phyloP scores from a whole-genome alignment of 148 eudicot genomes.

The Chenopodium berlandieri region DNA sequence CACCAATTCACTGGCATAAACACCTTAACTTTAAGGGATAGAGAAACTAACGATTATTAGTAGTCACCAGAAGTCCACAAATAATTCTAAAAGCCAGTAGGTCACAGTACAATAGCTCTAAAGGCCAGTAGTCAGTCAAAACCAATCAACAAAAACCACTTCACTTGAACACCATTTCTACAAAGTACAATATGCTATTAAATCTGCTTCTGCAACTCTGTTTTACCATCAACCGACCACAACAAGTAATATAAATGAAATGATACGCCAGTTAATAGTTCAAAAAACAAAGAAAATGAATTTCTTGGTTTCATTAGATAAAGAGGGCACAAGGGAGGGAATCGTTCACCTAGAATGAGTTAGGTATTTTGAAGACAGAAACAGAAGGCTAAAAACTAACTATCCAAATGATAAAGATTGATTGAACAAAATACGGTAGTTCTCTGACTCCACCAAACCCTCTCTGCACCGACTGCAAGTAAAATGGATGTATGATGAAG shows the following conservation, averaged over 20 bases:
- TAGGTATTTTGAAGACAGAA: not conserved
- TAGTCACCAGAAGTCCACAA: not conserved
- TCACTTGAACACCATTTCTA: not conserved
- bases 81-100: not conserved
- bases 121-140: not conserved
- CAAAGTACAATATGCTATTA: not conserved
- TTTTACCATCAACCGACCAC: not conserved
- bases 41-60: not conserved
- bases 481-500: no score
- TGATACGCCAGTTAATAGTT: not conserved
- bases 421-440: no score
- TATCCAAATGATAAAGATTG: not conserved
- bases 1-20: not conserved
- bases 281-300: not conserved
- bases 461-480: no score
- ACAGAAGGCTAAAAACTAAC: not conserved
- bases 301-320: not conserved
- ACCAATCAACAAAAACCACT: not conserved
- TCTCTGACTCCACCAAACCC: no score
- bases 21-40: not conserved
- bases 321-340: not conserved
- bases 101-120: not conserved
- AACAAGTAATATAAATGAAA: not conserved
- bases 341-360: not conserved
- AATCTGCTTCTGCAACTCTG: not conserved